These are phyloP conservation scores for Leccinellum albellum DNA, from an alignment of 768 basidiomycete genomes.

Conservation along the genomic window DNA sequence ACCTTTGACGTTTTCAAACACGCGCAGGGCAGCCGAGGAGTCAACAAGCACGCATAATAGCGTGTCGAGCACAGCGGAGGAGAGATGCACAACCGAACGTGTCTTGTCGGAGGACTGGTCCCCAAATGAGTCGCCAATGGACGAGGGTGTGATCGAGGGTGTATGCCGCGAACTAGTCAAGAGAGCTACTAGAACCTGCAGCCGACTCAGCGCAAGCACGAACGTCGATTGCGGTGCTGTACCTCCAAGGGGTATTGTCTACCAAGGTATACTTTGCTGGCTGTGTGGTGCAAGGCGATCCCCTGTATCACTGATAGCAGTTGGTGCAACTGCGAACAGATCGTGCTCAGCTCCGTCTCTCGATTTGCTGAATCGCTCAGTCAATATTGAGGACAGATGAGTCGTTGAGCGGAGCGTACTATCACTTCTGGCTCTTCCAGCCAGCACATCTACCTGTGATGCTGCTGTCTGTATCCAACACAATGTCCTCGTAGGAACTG, in stretches of 20 bases:
- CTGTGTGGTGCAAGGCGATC: slow-evolving; percentile 59
- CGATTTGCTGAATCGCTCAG: slow-evolving; percentile 34
- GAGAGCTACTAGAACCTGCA: slow-evolving; percentile 67
- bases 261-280: slow-evolving; percentile 68
- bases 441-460: slow-evolving; percentile 46
- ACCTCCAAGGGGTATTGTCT: slow-evolving; percentile 69
- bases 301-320: slow-evolving; percentile 76
- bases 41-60: slow-evolving; percentile 89
- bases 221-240: background rate
- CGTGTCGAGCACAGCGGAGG: slow-evolving; percentile 77
- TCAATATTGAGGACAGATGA: slow-evolving; percentile 1
- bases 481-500: slow-evolving; percentile 67
- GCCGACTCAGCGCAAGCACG: slow-evolving; percentile 4
- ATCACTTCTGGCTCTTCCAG: slow-evolving; percentile 44
- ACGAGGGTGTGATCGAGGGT: slow-evolving; percentile 26
- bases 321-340: slow-evolving; percentile 53
- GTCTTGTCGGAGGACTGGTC: slow-evolving; percentile 22
- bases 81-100: slow-evolving; percentile 42
- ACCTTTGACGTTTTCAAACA: slow-evolving; percentile 75
- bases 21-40: slow-evolving; percentile 65
- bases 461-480: slow-evolving; percentile 56
- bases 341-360: slow-evolving; percentile 43
- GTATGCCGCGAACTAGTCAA: slow-evolving; percentile 69
- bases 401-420: slow-evolving; percentile 28
- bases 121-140: background rate